Evolutionary conservation across 1,284 basidiomycete species (phyloP), one percentile per base, ranked within the genome.

Genomic region (Sparassis latifolia): DNA sequence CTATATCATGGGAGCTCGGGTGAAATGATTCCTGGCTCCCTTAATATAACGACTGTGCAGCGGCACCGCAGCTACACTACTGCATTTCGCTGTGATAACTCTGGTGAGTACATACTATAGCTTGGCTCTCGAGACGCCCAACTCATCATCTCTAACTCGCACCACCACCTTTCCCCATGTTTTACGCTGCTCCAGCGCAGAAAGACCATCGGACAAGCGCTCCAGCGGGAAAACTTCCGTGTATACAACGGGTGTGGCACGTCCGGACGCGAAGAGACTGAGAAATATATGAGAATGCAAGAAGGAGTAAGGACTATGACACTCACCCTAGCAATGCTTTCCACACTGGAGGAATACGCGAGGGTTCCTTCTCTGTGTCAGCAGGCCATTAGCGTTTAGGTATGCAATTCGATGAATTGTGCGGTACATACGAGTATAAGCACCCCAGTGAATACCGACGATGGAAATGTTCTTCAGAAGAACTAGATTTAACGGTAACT

Each of bases 161-260:
- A 92, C 79, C 27, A 96, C 74, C 0, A 79, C 89, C 67, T 98
- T 98, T 1, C 95, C 96, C 90, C 92, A 98, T 2, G 93, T 96
- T 71, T 92, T 83, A 52, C 96, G 74, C 48, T 76, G 75, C 61
- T 92, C 84, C 9, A 98, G 71, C 3, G 80, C 80, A 33, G 73
- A 72, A 9, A 98, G 73, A 0, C 92, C 95, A 1, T 81, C 77
- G 6, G 71, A 67, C 4, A 87, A 63, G 29, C 66, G 68, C 27
- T 82, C 80, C 4, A 90, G 64, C 0, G 79, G 69, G 68, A 85
- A 97, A 2, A 86, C 64, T 48, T 83, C 76, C 7, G 82, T 73
- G 62, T 89, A 97, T 5, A 86, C 74, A 2, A 92, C 76, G 0
- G 94, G 92, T 49, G 77, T 79, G 30, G 86, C 73, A 52, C 78